These are phyloP conservation scores for Butyriboletus regius DNA, from an alignment of 1,284 basidiomycete genomes.

Conservation along the genomic window DNA sequence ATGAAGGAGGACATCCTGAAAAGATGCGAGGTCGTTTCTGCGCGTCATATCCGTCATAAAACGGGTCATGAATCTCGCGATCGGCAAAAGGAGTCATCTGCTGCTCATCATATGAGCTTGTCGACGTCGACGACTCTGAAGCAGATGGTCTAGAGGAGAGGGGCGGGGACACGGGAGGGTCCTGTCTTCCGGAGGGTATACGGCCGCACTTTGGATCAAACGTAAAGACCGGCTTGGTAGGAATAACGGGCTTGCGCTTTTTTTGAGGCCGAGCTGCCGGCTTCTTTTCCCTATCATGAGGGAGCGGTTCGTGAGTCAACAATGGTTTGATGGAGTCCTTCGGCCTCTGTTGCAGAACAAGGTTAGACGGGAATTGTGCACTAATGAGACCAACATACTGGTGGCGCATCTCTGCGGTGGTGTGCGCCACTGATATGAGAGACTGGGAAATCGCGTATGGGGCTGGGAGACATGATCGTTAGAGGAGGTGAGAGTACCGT, in stretches of 20 bases:
- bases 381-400: slow-evolving; percentile 20
- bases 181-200: slow-evolving; percentile 24
- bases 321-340: slow-evolving; percentile 19
- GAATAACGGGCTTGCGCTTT: slow-evolving; percentile 22
- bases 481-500: slow-evolving; percentile 6
- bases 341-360: slow-evolving; percentile 18
- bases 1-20: slow-evolving; percentile 7
- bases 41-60: slow-evolving; percentile 10
- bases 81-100: slow-evolving; percentile 2
- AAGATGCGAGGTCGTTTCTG: slow-evolving; percentile 15
- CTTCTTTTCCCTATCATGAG: slow-evolving; percentile 22
- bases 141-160: slow-evolving; percentile 6
- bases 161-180: slow-evolving; percentile 8
- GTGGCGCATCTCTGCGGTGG: slow-evolving; percentile 18
- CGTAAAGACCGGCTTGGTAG: slow-evolving; percentile 15
- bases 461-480: slow-evolving; percentile 9
- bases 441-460: slow-evolving; percentile 12
- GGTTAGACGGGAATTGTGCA: slow-evolving; percentile 13
- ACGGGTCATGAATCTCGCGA: slow-evolving; percentile 6
- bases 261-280: slow-evolving; percentile 11
- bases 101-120: slow-evolving; percentile 11
- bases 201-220: slow-evolving; percentile 17
- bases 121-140: slow-evolving; percentile 6
- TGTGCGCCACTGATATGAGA: slow-evolving; percentile 5
- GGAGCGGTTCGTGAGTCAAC: slow-evolving; percentile 21